Evolutionary conservation across 2,329 filamentous ascomycete species (phyloP).

Genomic region (Monilinia aucupariae): DNA sequence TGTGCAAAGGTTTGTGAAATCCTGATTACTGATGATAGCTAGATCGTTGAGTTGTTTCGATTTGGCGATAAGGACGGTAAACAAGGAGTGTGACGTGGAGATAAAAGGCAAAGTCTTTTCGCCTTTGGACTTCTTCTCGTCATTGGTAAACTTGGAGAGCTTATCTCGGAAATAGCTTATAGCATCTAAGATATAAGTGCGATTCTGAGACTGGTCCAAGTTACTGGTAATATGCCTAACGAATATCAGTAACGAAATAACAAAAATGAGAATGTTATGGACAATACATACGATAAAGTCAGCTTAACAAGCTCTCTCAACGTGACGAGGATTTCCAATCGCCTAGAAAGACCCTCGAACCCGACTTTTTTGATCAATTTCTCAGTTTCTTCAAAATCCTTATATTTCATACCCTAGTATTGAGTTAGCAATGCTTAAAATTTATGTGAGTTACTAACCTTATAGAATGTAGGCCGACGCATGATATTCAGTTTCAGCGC

Average conservation of each 20-base stretch:
- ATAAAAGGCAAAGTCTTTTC: constrained; percentile 25
- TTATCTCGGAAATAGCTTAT: constrained; percentile 28
- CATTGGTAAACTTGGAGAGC: constrained; percentile 18
- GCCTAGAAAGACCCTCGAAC: constrained; percentile 12
- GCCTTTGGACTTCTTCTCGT: constrained; percentile 24
- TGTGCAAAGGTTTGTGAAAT: constrained; percentile 19
- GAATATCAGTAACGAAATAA: constrained; percentile 13
- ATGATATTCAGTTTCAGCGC: constrained; percentile 47
- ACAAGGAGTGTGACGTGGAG: constrained; percentile 24
- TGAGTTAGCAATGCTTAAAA: background rate
- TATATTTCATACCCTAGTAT: constrained; percentile 35
- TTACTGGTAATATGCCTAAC: constrained; percentile 28
- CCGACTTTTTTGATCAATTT: constrained; percentile 18
- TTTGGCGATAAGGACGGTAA: constrained; percentile 23
- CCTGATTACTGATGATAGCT: constrained; percentile 23
- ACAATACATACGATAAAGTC: constrained; percentile 27
- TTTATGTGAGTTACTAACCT: constrained; percentile 21
- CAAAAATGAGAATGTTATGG: background rate
- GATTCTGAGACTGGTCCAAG: constrained; percentile 30
- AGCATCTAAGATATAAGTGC: constrained; percentile 26
- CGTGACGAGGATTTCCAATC: background rate
- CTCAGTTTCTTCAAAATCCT: constrained; percentile 36
- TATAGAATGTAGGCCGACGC: constrained; percentile 47
- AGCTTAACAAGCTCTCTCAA: constrained; percentile 25
- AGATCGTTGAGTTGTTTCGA: constrained; percentile 21